Percentiles rank a stretch among this genome's conserved stretches.
Conservation (phyloP, 768 basidiomycete species). For the Tylopilus vinaceipallidus region DNA sequence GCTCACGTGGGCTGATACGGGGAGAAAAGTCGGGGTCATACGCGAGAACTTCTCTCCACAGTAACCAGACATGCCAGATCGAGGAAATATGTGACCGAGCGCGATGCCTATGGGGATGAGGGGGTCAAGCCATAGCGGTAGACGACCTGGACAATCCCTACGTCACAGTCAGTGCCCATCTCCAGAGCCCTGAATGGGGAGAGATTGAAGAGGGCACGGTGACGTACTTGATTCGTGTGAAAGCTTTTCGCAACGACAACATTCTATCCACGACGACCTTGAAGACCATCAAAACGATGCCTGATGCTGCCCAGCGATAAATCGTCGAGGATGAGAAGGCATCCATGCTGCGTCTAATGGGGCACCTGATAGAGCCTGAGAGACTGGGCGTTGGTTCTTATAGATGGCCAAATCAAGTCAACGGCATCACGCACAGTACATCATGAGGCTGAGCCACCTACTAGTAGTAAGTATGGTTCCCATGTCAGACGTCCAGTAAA, state of each 20-base stretch:
- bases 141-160: constrained; percentile 6
- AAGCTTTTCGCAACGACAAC: constrained; percentile 4
- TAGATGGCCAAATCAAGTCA: too few species aligned
- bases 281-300: constrained; percentile 7
- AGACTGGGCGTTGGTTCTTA: too few species aligned
- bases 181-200: too few species aligned
- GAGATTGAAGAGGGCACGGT: too few species aligned
- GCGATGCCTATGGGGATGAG: constrained; percentile 27
- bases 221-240: constrained; percentile 17
- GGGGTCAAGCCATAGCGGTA: constrained; percentile 33
- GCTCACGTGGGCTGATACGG: neutral
- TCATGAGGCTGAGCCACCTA: too few species aligned
- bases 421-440: too few species aligned
- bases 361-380: too few species aligned
- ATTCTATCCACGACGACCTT: constrained; percentile 6
- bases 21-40: constrained; percentile 19
- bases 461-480: too few species aligned
- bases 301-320: constrained; percentile 5
- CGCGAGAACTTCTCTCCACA: constrained; percentile 14
- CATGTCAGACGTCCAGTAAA: too few species aligned
- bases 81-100: constrained; percentile 34
- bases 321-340: neutral
- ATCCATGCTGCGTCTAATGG: too few species aligned
- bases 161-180: neutral
- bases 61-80: constrained; percentile 32